Base-by-base conservation (phyloP, 202 grass and related monocot genomes). In the Zizania palustris region DNA sequence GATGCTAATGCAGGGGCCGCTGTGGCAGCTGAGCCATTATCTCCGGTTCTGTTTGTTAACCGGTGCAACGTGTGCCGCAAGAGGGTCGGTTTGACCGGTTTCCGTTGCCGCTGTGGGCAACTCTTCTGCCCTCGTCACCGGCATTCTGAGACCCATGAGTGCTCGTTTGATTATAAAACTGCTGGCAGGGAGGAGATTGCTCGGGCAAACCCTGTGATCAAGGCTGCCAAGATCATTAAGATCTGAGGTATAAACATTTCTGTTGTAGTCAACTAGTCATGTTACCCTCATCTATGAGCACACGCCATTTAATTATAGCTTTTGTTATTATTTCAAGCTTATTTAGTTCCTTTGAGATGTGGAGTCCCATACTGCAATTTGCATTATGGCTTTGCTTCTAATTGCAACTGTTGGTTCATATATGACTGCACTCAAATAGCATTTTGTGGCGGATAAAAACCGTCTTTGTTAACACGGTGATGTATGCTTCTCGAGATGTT, bases 211-310 rank as follows among this genome's bases (percentile, higher is more conserved):
- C 90, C 87, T 72, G 46, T 89, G 21, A 87, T 93, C 68, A 87
- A 87, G 77, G 90, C 83, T 69, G 78, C 87, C 4, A 93, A 93
- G 73, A 89, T 93, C 66, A 89, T 93, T 62, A 93, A 89, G 84
- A 93, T 93, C 69, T 93, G 71, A 93, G 75, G 90, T 88, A 78
- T 74, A 84, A 58, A 64, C 59, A 63, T 34, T 70, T 70, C 5
- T 44, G 16, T 11, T 61, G 43, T 0, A 50, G 49, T n/a, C n/a
- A n/a, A n/a, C n/a, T n/a, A n/a, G n/a, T 68, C 43, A 18, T 76
- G 34, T 83, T 65, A 13, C 46, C 64, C 7, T 28, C 11, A 41
- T 8, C 2, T 34, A 65, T 53, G 7, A 75, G 6, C 9, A 5
- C 15, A 3, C 38, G 9, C 51, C 2, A 45, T 84, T 42, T 9